Evolutionary conservation across 1,284 basidiomycete genomes (phyloP).

Genomic region (Takashimella koratensis): DNA sequence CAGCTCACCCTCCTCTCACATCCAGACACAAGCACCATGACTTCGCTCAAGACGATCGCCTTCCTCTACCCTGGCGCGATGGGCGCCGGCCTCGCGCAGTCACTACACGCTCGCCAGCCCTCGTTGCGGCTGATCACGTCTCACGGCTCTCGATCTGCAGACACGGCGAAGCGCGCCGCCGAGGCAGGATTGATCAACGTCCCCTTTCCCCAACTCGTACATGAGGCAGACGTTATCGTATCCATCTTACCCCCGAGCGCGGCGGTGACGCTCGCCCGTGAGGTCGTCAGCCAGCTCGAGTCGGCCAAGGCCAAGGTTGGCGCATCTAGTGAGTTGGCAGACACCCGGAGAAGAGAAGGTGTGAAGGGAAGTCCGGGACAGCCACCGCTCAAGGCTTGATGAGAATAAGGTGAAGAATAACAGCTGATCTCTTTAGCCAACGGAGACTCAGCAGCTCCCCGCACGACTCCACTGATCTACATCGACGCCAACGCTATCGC

Average conservation of each 20-base stretch:
- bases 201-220: conserved; percentile 6
- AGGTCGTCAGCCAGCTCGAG: not conserved
- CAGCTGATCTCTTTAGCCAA: no score
- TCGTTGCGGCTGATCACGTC: conserved; percentile 12
- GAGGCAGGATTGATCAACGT: conserved; percentile 8
- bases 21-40: no score
- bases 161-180: conserved; percentile 4
- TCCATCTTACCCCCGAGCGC: conserved; percentile 20
- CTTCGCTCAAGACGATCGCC: conserved; percentile 10
- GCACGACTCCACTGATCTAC: conserved; percentile 10
- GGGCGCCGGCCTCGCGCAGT: conserved; percentile 17
- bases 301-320: no score
- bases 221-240: conserved; percentile 13
- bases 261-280: conserved; percentile 11
- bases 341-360: no score
- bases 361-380: no score
- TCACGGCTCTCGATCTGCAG: conserved; percentile 6
- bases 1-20: no score
- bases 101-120: conserved; percentile 13
- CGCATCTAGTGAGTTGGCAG: no score
- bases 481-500: conserved; percentile 21
- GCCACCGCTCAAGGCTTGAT: no score
- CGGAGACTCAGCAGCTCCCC: not conserved
- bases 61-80: conserved; percentile 24
- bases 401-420: no score